Percentiles rank a stretch among this genome's conserved stretches.
Evolutionary conservation across 805 yeast genomes (phyloP).

Genomic region (Yueomyces sp.): DNA sequence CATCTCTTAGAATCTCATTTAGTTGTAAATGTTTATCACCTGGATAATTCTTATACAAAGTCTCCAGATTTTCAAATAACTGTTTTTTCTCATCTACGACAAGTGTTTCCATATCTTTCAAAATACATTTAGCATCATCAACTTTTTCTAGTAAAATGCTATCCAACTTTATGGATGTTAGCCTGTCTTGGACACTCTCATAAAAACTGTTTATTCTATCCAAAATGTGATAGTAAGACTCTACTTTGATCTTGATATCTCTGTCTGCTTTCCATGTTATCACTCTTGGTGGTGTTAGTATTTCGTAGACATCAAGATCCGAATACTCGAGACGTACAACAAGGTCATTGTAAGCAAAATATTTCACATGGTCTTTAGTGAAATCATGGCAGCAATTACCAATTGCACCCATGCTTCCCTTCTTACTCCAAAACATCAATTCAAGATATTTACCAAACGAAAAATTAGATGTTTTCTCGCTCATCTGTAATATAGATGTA

Average conservation of each 20-base stretch:
- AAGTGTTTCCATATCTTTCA: conserved; percentile 42
- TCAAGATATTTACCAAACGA: conserved; percentile 92
- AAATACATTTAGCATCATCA: conserved; percentile 49
- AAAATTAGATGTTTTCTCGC: conserved; percentile 75
- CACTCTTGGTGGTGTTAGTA: conserved; percentile 62
- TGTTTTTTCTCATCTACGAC: conserved; percentile 37
- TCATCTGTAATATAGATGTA: conserved; percentile 71
- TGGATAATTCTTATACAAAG: conserved; percentile 38
- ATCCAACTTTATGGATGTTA: conserved; percentile 64
- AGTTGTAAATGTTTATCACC: conserved; percentile 58
- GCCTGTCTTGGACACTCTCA: conserved; percentile 53
- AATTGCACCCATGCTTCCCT: conserved; percentile 38
- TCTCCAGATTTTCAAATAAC: conserved; percentile 33
- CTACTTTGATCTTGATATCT: conserved; percentile 55
- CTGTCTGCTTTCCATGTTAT: conserved; percentile 60
- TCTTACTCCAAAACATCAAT: conserved; percentile 61
- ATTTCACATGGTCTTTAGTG: conserved; percentile 68
- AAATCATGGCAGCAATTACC: conserved; percentile 72
- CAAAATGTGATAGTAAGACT: conserved; percentile 40
- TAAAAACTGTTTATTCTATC: conserved; percentile 49
- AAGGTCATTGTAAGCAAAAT: conserved; percentile 67
- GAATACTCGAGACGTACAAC: conserved; percentile 73
- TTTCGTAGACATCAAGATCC: conserved; percentile 60
- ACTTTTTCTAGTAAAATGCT: conserved; percentile 57
- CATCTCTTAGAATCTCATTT: conserved; percentile 52